Evolutionary conservation across 176 grass and related monocot genomes (phyloP).

Genomic region (Oryza glaberrima): DNA sequence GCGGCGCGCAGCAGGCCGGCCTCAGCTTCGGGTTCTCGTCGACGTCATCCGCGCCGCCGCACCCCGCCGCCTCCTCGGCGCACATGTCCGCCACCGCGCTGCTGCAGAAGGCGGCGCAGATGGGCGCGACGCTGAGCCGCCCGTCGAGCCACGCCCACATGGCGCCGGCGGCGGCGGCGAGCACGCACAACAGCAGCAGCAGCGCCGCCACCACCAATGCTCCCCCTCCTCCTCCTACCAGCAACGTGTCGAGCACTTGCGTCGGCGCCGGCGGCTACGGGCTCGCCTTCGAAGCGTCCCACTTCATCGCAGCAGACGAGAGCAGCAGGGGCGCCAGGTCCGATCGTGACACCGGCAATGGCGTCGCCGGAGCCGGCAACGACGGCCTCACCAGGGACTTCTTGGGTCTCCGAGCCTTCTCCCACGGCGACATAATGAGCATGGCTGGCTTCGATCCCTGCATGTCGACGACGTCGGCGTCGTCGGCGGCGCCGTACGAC

Average conservation of each 20-base stretch:
- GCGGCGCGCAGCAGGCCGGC: not conserved
- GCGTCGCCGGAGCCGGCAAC: conserved; percentile 38
- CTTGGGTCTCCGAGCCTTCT: conserved; percentile 77
- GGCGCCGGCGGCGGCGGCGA: conserved; percentile 32
- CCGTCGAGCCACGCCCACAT: conserved; percentile 69
- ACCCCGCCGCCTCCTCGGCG: conserved; percentile 34
- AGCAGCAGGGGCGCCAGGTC: conserved; percentile 6
- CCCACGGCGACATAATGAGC: conserved; percentile 78
- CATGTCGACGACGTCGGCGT: conserved; percentile 52
- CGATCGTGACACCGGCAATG: conserved; percentile 36
- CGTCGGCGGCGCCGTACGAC: conserved; percentile 61
- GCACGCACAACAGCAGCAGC: conserved; percentile 49
- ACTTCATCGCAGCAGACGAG: conserved; percentile 21
- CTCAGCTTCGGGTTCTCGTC: conserved; percentile 44
- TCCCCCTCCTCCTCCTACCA: not conserved
- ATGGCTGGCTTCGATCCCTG: conserved; percentile 70
- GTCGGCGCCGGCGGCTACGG: conserved; percentile 31
- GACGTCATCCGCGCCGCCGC: conserved; percentile 21
- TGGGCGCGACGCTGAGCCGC: conserved; percentile 86
- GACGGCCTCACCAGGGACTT: conserved; percentile 86
- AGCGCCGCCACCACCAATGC: conserved; percentile 4
- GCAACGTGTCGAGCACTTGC: conserved; percentile 33
- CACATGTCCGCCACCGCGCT: conserved; percentile 99
- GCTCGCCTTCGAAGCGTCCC: conserved; percentile 33
- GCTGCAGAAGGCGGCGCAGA: conserved; percentile 95